These are phyloP conservation scores for Fusarium verticillioides DNA, from an alignment of 2,329 filamentous ascomycete species.

Conservation along the genomic window DNA sequence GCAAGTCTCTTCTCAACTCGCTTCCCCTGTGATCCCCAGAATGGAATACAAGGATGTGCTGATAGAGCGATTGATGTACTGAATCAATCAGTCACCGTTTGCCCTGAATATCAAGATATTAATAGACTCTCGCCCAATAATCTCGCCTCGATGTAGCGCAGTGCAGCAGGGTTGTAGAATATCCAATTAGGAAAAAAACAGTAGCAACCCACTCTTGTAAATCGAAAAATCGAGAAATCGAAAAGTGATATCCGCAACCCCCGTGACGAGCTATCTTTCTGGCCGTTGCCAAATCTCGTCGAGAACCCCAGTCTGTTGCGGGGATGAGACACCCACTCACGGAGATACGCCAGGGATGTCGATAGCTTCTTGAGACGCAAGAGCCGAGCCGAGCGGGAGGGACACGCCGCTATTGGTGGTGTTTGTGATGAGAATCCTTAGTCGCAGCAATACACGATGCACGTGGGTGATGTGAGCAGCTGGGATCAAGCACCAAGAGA, in stretches of 20 bases:
- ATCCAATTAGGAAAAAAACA: conserved; percentile 26
- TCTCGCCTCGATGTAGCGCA: conserved; percentile 5
- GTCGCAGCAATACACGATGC: conserved; percentile 40
- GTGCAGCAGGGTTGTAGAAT: conserved; percentile 14
- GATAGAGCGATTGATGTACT: not conserved
- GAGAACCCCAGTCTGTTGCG: conserved; percentile 29
- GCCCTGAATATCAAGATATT: conserved; percentile 21
- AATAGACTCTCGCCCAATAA: conserved; percentile 27
- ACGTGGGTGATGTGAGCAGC: conserved; percentile 38
- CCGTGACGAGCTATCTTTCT: conserved; percentile 26
- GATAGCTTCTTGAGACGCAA: conserved; percentile 31
- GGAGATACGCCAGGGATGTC: conserved; percentile 30
- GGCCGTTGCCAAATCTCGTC: conserved; percentile 28
- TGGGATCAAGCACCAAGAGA: conserved; percentile 18
- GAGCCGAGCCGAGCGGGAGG: conserved; percentile 43
- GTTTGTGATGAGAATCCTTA: conserved; percentile 39
- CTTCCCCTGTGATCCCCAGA: conserved; percentile 21
- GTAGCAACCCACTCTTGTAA: conserved; percentile 13
- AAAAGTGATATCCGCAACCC: conserved; percentile 32
- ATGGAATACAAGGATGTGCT: conserved; percentile 12
- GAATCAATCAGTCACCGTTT: conserved; percentile 21
- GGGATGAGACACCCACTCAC: conserved; percentile 22
- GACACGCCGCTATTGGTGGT: conserved; percentile 40
- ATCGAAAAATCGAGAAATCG: conserved; percentile 35
- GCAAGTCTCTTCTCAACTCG: conserved; percentile 20